A percentile compares a stretch with the other conserved stretches of the same genome.
These are phyloP conservation scores for Auricularia heimuer DNA, from an alignment of 768 basidiomycete species.

Conservation along the genomic window DNA sequence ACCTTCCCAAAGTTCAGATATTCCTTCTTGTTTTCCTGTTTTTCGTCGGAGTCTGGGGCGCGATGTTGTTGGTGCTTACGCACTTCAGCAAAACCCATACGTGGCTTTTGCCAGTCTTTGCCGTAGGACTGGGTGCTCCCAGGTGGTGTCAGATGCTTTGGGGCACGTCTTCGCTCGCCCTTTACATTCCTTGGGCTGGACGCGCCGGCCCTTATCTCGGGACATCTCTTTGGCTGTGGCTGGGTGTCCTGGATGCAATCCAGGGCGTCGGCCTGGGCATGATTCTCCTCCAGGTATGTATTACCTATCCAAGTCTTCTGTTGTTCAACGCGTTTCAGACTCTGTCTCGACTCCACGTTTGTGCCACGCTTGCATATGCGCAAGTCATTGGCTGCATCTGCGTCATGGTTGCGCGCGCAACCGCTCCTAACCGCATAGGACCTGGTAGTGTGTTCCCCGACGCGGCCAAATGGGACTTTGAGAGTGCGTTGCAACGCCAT, in stretches of 20 bases:
- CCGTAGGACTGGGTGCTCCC: slow-evolving; percentile 88
- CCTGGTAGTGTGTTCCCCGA: slow-evolving; percentile 89
- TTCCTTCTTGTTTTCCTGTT: slow-evolving; percentile 69
- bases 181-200: slow-evolving; percentile 93
- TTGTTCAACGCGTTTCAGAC: slow-evolving; percentile 37
- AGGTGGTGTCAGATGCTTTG: slow-evolving; percentile 97
- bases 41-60: slow-evolving; percentile 82
- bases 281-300: slow-evolving; percentile 61
- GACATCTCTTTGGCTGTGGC: slow-evolving; percentile 87
- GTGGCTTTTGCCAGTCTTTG: slow-evolving; percentile 90
- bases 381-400: slow-evolving; percentile 84
- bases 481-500: slow-evolving; percentile 28
- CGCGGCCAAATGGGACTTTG: slow-evolving; percentile 83
- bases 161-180: slow-evolving; percentile 88
- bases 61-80: slow-evolving; percentile 63
- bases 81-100: slow-evolving; percentile 90
- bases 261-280: slow-evolving; percentile 92
- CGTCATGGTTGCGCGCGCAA: slow-evolving; percentile 88
- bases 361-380: slow-evolving; percentile 83
- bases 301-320: neutral
- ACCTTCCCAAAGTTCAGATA: slow-evolving; percentile 76
- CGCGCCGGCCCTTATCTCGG: slow-evolving; percentile 78
- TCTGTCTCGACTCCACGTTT: slow-evolving; percentile 86
- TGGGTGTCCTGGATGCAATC: slow-evolving; percentile 87
- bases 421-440: slow-evolving; percentile 82